Conservation (phyloP, 495 filamentous ascomycete genomes). For the Xylaria palmicola region DNA sequence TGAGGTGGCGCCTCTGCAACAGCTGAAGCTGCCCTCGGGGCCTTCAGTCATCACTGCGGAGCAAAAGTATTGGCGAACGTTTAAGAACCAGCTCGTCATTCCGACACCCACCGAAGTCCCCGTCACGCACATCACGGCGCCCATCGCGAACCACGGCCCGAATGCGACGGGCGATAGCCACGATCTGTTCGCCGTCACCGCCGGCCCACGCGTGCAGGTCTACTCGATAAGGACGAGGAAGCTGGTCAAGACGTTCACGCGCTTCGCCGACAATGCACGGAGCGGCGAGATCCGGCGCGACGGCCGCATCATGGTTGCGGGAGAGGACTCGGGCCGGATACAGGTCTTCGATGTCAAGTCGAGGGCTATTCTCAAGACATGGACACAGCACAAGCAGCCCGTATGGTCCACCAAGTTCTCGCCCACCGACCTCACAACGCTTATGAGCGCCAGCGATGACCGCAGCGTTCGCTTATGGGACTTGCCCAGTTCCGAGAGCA, state of each 20-base stretch:
- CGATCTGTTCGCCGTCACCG: conserved; percentile 90
- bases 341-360: conserved; percentile 90
- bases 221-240: conserved; percentile 88
- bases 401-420: conserved; percentile 90
- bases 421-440: conserved; percentile 75
- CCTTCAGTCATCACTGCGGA: conserved; percentile 77
- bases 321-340: conserved; percentile 84
- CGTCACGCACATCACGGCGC: conserved; percentile 85
- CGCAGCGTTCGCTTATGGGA: conserved; percentile 93
- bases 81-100: conserved; percentile 82
- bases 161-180: conserved; percentile 39
- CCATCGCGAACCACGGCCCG: conserved; percentile 39
- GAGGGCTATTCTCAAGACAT: conserved; percentile 91
- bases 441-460: conserved; percentile 87
- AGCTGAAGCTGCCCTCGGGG: conserved; percentile 76
- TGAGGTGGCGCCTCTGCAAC: conserved; percentile 76
- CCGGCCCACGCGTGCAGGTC: conserved; percentile 86
- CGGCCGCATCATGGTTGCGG: conserved; percentile 83
- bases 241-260: conserved; percentile 83
- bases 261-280: conserved; percentile 86
- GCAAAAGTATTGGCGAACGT: conserved; percentile 91
- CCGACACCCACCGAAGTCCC: conserved; percentile 82
- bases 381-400: conserved; percentile 92
- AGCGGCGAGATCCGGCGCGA: conserved; percentile 84
- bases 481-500: conserved; percentile 73